Percentiles rank a stretch among this genome's conserved stretches.
These are phyloP conservation scores for Aristolochia californica DNA, from an alignment of 164 flowering plant genomes.

Conservation along the genomic window DNA sequence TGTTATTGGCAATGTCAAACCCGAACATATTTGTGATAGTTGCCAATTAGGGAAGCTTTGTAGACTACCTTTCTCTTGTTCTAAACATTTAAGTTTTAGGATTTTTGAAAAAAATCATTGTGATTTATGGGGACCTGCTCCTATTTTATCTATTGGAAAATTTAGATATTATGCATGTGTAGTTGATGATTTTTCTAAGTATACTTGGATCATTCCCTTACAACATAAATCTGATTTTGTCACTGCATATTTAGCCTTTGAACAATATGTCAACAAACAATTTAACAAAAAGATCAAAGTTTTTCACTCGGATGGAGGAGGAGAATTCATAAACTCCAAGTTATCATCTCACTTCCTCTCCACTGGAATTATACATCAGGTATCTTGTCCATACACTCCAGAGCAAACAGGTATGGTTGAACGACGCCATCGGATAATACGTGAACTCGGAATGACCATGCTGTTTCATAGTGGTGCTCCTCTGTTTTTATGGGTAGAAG, in stretches of 20 bases:
- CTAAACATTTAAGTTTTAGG: background rate
- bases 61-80: background rate
- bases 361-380: background rate
- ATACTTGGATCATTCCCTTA: background rate
- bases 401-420: constrained; percentile 1
- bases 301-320: background rate
- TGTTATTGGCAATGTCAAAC: no score
- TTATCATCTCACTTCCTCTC: background rate
- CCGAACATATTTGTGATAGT: background rate
- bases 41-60: background rate
- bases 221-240: background rate
- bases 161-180: background rate
- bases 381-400: background rate
- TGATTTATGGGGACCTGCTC: constrained; percentile 4
- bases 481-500: background rate
- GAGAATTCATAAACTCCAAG: background rate
- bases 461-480: background rate
- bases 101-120: background rate
- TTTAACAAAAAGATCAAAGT: background rate
- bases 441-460: background rate
- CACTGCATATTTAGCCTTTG: background rate
- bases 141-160: background rate
- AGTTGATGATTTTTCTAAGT: background rate
- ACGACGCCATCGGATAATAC: background rate
- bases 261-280: background rate